Evolutionary conservation across 2,329 filamentous ascomycete genomes (phyloP).

Genomic region (Cadophora sp.): DNA sequence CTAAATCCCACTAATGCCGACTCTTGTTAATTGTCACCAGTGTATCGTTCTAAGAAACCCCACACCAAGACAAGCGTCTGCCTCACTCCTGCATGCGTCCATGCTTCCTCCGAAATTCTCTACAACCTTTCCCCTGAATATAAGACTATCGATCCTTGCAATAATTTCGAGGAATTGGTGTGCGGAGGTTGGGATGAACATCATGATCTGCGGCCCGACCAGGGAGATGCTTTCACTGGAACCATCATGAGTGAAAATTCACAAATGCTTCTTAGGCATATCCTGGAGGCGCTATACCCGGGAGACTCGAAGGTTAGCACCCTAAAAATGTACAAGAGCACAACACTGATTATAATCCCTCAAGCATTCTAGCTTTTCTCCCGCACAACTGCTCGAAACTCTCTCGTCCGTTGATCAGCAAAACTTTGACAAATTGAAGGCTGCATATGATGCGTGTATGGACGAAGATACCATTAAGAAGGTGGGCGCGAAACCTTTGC

Average conservation of each 20-base stretch:
- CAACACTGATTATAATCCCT: constrained; percentile 12
- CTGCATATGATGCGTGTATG: constrained; percentile 70
- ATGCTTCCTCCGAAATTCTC: constrained; percentile 67
- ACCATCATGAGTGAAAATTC: constrained; percentile 67
- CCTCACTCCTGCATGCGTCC: constrained; percentile 65
- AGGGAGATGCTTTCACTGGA: constrained; percentile 64
- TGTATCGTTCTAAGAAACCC: constrained; percentile 27
- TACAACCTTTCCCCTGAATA: constrained; percentile 68
- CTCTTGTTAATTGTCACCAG: constrained; percentile 19
- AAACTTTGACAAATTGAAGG: constrained; percentile 72
- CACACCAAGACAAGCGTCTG: constrained; percentile 48
- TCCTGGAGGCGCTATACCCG: constrained; percentile 65
- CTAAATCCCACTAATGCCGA: neutral
- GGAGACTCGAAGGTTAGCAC: constrained; percentile 46
- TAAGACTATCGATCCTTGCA: constrained; percentile 69
- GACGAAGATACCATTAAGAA: constrained; percentile 63
- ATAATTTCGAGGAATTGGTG: constrained; percentile 71
- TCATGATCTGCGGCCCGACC: constrained; percentile 70
- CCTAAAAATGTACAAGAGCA: neutral
- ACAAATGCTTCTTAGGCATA: constrained; percentile 64
- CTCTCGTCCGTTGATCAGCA: constrained; percentile 57
- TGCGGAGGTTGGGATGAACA: constrained; percentile 71
- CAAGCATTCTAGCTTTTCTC: constrained; percentile 59
- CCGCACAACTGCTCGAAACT: constrained; percentile 45
- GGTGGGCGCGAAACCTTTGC: constrained; percentile 61